These are phyloP conservation scores for Epichloe amarillans DNA, from an alignment of 2,329 filamentous ascomycete genomes.

Conservation along the genomic window DNA sequence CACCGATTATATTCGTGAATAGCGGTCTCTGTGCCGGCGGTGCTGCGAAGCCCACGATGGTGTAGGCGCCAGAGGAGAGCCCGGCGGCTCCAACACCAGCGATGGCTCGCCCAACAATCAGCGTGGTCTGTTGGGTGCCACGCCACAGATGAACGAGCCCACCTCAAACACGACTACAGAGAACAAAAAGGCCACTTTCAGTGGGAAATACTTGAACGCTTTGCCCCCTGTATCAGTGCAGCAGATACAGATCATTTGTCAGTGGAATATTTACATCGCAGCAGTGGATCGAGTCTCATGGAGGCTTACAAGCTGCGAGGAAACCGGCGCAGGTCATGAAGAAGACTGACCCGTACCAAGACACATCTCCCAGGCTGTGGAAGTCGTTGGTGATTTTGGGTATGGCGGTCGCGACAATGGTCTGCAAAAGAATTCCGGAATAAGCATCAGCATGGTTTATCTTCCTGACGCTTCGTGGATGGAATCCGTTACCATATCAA, in stretches of 20 bases:
- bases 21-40: constrained; percentile 9
- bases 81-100: constrained; percentile 29
- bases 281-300: constrained; percentile 3
- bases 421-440: constrained; percentile 11
- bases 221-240: constrained; percentile 38
- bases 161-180: constrained; percentile 38
- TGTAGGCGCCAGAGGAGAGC: constrained; percentile 28
- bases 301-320: constrained; percentile 1
- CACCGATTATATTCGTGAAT: background rate
- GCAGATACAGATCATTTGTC: constrained; percentile 5
- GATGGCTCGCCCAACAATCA: constrained; percentile 34
- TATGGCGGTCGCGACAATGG: constrained; percentile 41
- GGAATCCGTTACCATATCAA: background rate
- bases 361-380: constrained; percentile 43
- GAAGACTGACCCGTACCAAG: constrained; percentile 50
- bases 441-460: background rate
- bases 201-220: constrained; percentile 39
- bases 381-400: constrained; percentile 43
- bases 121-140: constrained; percentile 23
- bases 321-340: constrained; percentile 42
- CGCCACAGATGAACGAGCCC: constrained; percentile 38
- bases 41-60: constrained; percentile 26
- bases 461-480: background rate
- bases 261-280: background rate
- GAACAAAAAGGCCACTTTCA: constrained; percentile 32